Base-by-base conservation (phyloP, 1,139 yeast species). In the Kodamaea alishanica region DNA sequence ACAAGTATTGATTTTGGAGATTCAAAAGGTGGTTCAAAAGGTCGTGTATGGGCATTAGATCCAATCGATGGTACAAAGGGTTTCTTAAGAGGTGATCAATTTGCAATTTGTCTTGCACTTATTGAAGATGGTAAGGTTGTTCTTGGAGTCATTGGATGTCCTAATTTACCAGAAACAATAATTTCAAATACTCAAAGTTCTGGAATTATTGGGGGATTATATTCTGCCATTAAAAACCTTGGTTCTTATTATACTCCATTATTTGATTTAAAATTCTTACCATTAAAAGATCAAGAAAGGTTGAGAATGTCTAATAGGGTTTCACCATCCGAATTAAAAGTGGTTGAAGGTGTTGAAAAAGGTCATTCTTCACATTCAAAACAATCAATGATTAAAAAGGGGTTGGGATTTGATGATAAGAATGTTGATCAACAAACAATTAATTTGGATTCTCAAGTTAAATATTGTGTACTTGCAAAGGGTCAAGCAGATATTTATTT, bases 31-130 rank as follows among this genome's bases (percentile, higher is more conserved):
- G 95, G 96, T 3, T 51, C 67, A 28, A 68, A 63, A 33, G 96
- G 96, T 25, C 72, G 97, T 47, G 80, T 86, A 60, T 92, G 99
- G 99, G 96, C 97, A 0, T 67, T 92, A 54, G 99, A 92, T 58
- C 99, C 99, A 26, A 90, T 92, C 46, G 99, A 92, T 58, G 99
- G 99, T 10, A 92, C 99, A 15, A 90, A 90, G 59, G 99, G 99
- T 0, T 92, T 92, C 56, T 69, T 92, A 42, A 74, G 99, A 56
- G 95, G 96, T 31, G 97, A 90, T 46, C 99, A 92, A 60, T 92
- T 88, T 61, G 97, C 98, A 4, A 95, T 92, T 2, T 94, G 99
- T 57, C 68, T 92, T 40, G 97, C 96, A 0, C 68, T 92, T 48
- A 81, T 92, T 39, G 94, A 82, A 33, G 84, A 90, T 54, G 95